A percentile compares a stretch with the other conserved stretches of the same genome.
Conservation (phyloP, 345 rosid genomes). For the Eucalyptus sp. region DNA sequence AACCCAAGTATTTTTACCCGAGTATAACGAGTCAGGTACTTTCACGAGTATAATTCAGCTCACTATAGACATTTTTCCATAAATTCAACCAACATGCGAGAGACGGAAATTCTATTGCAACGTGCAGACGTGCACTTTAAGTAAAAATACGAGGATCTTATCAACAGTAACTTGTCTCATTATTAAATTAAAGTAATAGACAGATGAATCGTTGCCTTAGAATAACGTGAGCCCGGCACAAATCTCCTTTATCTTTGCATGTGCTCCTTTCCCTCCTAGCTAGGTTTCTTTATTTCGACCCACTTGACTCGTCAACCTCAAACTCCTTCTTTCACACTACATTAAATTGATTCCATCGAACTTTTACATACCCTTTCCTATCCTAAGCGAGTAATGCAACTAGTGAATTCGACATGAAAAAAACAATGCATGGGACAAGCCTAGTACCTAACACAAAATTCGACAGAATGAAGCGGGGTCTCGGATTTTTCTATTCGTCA, state of each 20-base stretch:
- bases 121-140: not conserved
- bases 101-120: not conserved
- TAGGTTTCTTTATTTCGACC: not conserved
- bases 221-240: not conserved
- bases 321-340: not conserved
- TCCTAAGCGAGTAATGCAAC: rapidly evolving
- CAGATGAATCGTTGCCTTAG: not conserved
- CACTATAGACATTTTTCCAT: not conserved
- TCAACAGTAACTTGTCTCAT: not conserved
- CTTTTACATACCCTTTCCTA: not conserved
- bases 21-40: not conserved
- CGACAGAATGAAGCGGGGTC: not conserved
- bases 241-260: not conserved
- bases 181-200: not conserved
- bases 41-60: not conserved
- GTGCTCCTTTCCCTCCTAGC: not conserved
- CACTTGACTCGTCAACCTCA: not conserved
- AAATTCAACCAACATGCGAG: not conserved
- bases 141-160: not conserved
- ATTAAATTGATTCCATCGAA: not conserved
- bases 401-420: not conserved
- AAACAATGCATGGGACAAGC: not conserved
- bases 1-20: not conserved
- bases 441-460: not conserved
- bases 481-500: not conserved